phyloP scores from a whole-genome alignment of 345 rosid species.

The Hirschfeldia incana region DNA sequence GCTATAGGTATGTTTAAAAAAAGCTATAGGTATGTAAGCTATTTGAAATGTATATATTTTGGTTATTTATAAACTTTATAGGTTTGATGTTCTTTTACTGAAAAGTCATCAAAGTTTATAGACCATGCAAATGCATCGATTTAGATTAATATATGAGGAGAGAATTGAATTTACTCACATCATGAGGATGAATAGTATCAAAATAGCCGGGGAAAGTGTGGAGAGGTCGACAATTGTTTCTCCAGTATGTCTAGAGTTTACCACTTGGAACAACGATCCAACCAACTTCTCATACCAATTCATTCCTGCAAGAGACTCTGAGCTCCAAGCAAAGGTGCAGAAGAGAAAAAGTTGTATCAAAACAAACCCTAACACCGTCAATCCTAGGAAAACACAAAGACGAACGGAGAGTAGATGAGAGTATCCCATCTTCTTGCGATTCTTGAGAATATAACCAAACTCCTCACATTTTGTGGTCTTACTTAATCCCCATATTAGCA shows the following conservation, averaged over 20 bases:
- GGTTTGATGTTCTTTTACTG: not conserved
- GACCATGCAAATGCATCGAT: not conserved
- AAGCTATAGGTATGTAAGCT: not conserved
- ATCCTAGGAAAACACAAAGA: conserved; percentile 35
- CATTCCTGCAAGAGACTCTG: conserved; percentile 43
- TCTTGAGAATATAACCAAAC: conserved; percentile 44
- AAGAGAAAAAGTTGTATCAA: conserved; percentile 44
- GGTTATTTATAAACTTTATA: not conserved
- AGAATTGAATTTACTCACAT: conserved; percentile 53
- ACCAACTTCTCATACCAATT: conserved; percentile 46
- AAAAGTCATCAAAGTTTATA: conserved; percentile 15
- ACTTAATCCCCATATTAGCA: conserved; percentile 42
- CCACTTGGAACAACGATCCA: conserved; percentile 47
- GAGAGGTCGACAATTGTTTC: conserved; percentile 63
- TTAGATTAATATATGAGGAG: not conserved
- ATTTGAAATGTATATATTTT: not conserved
- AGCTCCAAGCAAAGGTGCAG: conserved; percentile 55
- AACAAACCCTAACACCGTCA: conserved; percentile 50
- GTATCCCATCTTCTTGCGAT: conserved; percentile 43
- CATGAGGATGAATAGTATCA: conserved; percentile 61
- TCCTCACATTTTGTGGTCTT: conserved; percentile 44
- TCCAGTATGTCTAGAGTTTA: conserved; percentile 59
- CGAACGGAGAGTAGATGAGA: conserved; percentile 44
- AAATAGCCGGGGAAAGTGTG: conserved; percentile 50
- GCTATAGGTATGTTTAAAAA: not conserved